Conservation (phyloP, 2,329 filamentous ascomycete genomes). For the Stylonectria norvegica region DNA sequence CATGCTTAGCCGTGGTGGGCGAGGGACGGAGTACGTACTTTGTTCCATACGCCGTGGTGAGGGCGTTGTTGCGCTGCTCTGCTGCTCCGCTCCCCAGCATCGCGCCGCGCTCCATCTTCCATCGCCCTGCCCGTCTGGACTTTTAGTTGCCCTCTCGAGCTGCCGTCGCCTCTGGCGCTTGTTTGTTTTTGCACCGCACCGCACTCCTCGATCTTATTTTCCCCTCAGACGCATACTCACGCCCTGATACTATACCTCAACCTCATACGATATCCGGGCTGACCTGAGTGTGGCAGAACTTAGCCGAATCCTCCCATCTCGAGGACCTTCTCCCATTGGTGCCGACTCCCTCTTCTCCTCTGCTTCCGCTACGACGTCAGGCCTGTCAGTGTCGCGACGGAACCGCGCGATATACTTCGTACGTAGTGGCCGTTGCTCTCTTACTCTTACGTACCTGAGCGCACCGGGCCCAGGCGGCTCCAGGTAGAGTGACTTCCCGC, state of each 20-base stretch:
- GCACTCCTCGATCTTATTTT: constrained; percentile 3
- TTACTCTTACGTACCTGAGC: constrained; percentile 10
- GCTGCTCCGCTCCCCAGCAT: constrained; percentile 3
- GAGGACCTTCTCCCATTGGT: constrained; percentile 5
- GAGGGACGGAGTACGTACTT: no score
- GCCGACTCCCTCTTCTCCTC: constrained; percentile 6
- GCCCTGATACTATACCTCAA: not conserved
- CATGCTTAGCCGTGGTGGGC: no score
- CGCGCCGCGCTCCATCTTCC: constrained; percentile 4
- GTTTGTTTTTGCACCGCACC: constrained; percentile 7
- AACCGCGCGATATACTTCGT: constrained; percentile 10
- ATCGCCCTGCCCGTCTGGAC: constrained; percentile 3
- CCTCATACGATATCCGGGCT: constrained; percentile 13
- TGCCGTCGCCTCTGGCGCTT: constrained; percentile 27
- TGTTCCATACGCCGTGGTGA: no score
- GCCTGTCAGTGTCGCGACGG: constrained; percentile 6
- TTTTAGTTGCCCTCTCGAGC: constrained; percentile 24
- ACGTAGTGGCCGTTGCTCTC: constrained; percentile 8
- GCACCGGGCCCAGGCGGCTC: constrained; percentile 20
- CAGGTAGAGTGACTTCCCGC: constrained; percentile 26
- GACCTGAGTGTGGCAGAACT: constrained; percentile 8
- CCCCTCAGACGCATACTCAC: no score
- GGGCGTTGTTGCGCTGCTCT: no score
- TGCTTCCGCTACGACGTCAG: constrained; percentile 3
- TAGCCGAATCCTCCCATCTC: constrained; percentile 7